A percentile compares a stretch with the other conserved stretches of the same genome.
phyloP scores from a whole-genome alignment of 179 eudicot genomes.

The Beta corolliflora region DNA sequence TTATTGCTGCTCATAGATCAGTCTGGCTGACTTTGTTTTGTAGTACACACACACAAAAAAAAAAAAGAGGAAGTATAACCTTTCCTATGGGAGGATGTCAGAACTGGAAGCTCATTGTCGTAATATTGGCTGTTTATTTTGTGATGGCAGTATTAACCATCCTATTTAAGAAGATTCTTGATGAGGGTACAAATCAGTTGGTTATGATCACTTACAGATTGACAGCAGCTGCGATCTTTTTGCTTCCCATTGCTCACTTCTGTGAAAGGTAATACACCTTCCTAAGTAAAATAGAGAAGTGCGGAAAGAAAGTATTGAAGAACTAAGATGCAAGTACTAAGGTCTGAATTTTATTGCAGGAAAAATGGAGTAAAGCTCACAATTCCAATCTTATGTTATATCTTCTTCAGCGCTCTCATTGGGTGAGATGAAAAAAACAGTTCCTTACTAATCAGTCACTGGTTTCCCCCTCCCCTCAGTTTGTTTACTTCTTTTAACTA shows the following conservation, averaged over 20 bases:
- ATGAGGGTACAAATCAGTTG: constrained; percentile 48
- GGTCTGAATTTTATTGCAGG: constrained; percentile 49
- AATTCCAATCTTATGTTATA: constrained; percentile 39
- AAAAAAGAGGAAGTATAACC: not conserved
- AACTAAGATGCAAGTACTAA: not conserved
- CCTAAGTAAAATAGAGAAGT: not conserved
- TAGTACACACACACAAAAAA: not conserved
- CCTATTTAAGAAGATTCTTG: constrained; percentile 61
- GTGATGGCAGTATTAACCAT: constrained; percentile 56
- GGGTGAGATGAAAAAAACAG: constrained; percentile 54
- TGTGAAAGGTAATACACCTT: constrained; percentile 54
- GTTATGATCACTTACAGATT: constrained; percentile 62
- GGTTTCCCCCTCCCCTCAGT: not conserved
- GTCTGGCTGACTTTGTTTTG: constrained; percentile 10
- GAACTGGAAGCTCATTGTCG: constrained; percentile 54
- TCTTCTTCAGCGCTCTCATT: constrained; percentile 67
- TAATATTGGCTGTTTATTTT: constrained; percentile 53
- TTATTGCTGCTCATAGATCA: constrained; percentile 15
- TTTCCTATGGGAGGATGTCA: constrained; percentile 33
- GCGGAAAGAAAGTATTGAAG: not conserved
- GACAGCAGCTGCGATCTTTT: constrained; percentile 43
- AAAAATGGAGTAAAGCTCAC: constrained; percentile 56
- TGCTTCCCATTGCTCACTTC: constrained; percentile 38
- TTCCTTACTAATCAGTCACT: not conserved
- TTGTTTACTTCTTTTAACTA: not conserved